Base-by-base conservation (phyloP, 352 stramenopile genomes). In the Aphanomyces euteiches region DNA sequence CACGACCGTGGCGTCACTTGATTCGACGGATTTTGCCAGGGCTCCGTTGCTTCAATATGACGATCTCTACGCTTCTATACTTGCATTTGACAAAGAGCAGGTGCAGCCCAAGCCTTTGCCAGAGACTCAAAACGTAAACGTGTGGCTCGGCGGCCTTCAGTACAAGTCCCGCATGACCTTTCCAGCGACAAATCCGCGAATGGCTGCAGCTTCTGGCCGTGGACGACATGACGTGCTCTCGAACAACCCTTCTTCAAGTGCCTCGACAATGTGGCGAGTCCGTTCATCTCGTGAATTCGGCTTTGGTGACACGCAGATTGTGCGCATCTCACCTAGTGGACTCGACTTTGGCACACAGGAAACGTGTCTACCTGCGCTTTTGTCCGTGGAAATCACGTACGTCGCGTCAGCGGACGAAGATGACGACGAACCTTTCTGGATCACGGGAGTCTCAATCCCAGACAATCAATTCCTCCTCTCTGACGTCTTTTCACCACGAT, bases 391-490 rank as follows among this genome's bases (percentile, higher is more conserved):
- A 28, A 43, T 67, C 5, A 56, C 39, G 5, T 67, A 67, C 41
- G 28, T 48, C 37, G 59, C 54, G 5, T 28, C 39, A 3, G 28
- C 13, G 6, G 39, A 67, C 41, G 21, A 40, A 21, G 7, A 40
- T 45, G 41, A 67, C 41, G 39, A 41, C 40, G 38, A 56, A 7
- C 39, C 59, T 3, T 40, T 67, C n/a, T 4, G n/a, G 10, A 67
- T 67, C 59, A 21, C 34, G 6, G 21, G 43, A n/a, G 43, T 54
- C 59, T 10, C 17, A 12, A 19, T 67, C 7, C 15, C 15, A 5
- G 59, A 67, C 59, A 67, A 67, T 41, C 39, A 53, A 7, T 67
- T 67, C 41, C 41, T 67, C 17, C 41, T 67, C 37, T 41, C 59
- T 45, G 43, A 67, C 17, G 59, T 56, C 19, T 67, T 56, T 40